Evolutionary conservation across 495 filamentous ascomycete species (phyloP).

Genomic region (Penicillium ucsense): DNA sequence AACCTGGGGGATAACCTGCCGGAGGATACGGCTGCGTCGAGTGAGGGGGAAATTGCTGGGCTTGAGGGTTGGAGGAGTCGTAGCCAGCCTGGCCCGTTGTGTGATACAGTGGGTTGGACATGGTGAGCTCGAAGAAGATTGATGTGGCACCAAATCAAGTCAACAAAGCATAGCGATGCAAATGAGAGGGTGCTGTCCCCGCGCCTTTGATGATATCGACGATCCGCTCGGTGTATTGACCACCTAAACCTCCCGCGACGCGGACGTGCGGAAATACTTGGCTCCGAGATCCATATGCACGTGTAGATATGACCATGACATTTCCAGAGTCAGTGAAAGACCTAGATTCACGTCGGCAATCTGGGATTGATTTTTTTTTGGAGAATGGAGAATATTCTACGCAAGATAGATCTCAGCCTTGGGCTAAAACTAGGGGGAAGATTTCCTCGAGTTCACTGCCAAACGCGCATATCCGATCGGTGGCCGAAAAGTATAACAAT

Average conservation of each 20-base stretch:
- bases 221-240: conserved; percentile 23
- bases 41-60: conserved; percentile 47
- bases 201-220: conserved; percentile 21
- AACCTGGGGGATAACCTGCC: conserved; percentile 31
- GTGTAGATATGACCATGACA: conserved; percentile 2
- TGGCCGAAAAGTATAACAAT: too few species aligned
- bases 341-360: too few species aligned
- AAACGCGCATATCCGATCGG: too few species aligned
- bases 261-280: conserved; percentile 25
- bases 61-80: conserved; percentile 54
- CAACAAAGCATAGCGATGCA: conserved; percentile 8
- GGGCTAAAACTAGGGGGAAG: too few species aligned
- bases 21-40: conserved; percentile 24
- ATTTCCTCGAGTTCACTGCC: too few species aligned
- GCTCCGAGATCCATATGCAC: conserved; percentile 15
- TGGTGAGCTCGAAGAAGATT: conserved; percentile 22
- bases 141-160: neutral
- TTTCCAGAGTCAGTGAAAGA: too few species aligned
- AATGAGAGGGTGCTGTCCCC: conserved; percentile 4
- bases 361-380: too few species aligned
- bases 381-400: too few species aligned
- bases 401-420: too few species aligned
- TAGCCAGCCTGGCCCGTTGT: conserved; percentile 54
- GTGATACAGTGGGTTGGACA: conserved; percentile 79
- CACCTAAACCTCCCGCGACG: conserved; percentile 21